Base-by-base conservation (phyloP, 345 rosid genomes). In the Eutrema japonicum region DNA sequence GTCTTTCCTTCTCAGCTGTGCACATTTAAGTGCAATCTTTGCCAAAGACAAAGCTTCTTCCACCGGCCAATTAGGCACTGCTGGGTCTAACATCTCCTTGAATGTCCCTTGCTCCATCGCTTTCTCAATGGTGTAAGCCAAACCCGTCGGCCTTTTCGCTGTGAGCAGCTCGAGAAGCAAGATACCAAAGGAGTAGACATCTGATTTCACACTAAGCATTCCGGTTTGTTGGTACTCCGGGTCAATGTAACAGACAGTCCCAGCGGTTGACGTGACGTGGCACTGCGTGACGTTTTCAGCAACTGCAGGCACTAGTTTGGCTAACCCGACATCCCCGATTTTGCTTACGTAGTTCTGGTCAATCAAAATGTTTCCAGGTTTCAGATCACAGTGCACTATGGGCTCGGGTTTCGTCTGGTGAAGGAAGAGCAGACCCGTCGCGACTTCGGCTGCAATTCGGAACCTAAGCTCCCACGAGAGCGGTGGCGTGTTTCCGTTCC, bases 151-250 rank as follows among this genome's bases (percentile, higher is more conserved):
- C 10, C 82, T 88, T 67, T 75, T 91, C 8, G 87, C 95, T 1
- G 98, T 91, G 64, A 94, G 72, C 8, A 94, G 52, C 57, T 94
- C 97, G 36, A 94, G 89, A 76, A 94, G 88, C 79, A 94, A 67
- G 40, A 94, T 79, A 18, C 98, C 98, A 0, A 94, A 66, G 7
- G 98, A 91, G 82, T 94, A 94, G 1, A 94, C 83, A 49, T 94
- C 98, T 2, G 98, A 94, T 79, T 94, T 89, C 29, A 88, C 92
- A 9, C 96, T 96, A 8, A 94, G 85, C 90, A 89, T 86, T 68
- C 98, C 98, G 0, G 98, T 91, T 80, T 91, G 96, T 62, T 94
- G 98, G 78, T 94, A 94, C 77, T 94, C 98, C 0, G 98, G 98
- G 49, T 94, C 98, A 3, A 94, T 94, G 65, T 94, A 94, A 79